Conservation (phyloP, 768 basidiomycete species). For the Steccherinum ochraceum region DNA sequence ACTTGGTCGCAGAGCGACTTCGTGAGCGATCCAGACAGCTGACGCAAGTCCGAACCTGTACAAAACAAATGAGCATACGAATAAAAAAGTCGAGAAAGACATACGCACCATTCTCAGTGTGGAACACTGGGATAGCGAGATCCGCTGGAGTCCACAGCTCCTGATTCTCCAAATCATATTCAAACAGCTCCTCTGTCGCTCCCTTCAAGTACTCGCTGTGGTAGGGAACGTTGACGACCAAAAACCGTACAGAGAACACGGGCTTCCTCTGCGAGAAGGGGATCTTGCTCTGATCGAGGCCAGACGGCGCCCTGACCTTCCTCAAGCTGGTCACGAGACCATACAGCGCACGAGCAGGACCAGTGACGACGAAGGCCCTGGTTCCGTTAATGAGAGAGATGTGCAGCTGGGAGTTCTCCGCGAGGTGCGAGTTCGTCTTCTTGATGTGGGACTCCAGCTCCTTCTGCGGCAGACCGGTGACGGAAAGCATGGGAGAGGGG, state of each 20-base stretch:
- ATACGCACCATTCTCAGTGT: slow-evolving; percentile 84
- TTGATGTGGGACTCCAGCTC: slow-evolving; percentile 77
- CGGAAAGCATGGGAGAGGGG: slow-evolving; percentile 90
- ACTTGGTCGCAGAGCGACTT: slow-evolving; percentile 90
- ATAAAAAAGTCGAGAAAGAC: slow-evolving; percentile 3
- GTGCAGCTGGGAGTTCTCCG: slow-evolving; percentile 67
- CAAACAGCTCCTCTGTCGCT: slow-evolving; percentile 67
- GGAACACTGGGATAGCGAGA: slow-evolving; percentile 78
- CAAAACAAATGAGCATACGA: slow-evolving; percentile 6
- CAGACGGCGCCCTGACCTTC: slow-evolving; percentile 82
- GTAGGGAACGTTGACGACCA: slow-evolving; percentile 95
- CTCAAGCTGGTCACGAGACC: slow-evolving; percentile 89
- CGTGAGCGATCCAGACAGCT: slow-evolving; percentile 64
- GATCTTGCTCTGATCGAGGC: slow-evolving; percentile 88
- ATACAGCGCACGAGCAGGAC: slow-evolving; percentile 85
- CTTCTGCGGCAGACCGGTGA: slow-evolving; percentile 73
- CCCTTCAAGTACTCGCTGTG: slow-evolving; percentile 82
- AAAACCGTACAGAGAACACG: slow-evolving; percentile 87
- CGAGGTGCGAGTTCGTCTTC: slow-evolving; percentile 84
- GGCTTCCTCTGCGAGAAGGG: slow-evolving; percentile 94
- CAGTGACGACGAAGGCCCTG: slow-evolving; percentile 87
- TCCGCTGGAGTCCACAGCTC: slow-evolving; percentile 72
- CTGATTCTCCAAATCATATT: slow-evolving; percentile 69
- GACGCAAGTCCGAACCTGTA: slow-evolving; percentile 80
- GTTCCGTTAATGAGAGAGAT: slow-evolving; percentile 94